phyloP scores from a whole-genome alignment of 768 basidiomycete genomes.

The Saitozyma podzolica region DNA sequence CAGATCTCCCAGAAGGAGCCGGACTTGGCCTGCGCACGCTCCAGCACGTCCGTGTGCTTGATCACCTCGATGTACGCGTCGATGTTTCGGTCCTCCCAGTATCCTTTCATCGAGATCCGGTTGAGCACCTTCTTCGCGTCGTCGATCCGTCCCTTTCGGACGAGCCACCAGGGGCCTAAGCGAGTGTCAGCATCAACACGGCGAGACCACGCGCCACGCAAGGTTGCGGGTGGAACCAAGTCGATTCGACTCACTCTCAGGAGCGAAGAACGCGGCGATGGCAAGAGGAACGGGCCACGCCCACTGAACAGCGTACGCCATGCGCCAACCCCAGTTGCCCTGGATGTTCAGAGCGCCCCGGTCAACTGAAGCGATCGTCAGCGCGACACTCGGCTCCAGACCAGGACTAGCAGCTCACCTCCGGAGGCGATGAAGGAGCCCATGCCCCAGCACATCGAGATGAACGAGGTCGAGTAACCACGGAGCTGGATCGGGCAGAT shows the following conservation, averaged over 20 bases:
- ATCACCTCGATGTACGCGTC: slow-evolving; percentile 18
- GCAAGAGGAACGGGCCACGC: slow-evolving; percentile 30
- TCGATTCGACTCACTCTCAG: slow-evolving; percentile 14
- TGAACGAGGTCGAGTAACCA: slow-evolving; percentile 42
- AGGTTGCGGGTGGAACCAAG: too few relatives aligned
- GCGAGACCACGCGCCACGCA: slow-evolving; percentile 36
- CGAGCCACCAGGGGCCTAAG: slow-evolving; percentile 49
- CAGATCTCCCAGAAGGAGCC: slow-evolving; percentile 14
- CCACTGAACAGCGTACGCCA: slow-evolving; percentile 27
- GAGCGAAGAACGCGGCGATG: slow-evolving; percentile 20
- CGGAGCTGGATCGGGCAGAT: slow-evolving; percentile 50
- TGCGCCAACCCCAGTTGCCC: slow-evolving; percentile 21
- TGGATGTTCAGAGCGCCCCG: slow-evolving; percentile 19
- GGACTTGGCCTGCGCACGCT: slow-evolving; percentile 5
- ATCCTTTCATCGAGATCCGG: slow-evolving; percentile 9
- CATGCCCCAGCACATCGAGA: slow-evolving; percentile 48
- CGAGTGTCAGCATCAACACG: slow-evolving; percentile 9
- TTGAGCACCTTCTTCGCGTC: slow-evolving; percentile 24
- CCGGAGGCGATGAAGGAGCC: slow-evolving; percentile 30
- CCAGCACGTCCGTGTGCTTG: slow-evolving; percentile 17
- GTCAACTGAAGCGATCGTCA: slow-evolving; percentile 9
- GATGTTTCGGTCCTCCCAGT: slow-evolving; percentile 13
- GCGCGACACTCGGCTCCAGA: slow-evolving; percentile 35
- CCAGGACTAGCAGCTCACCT: slow-evolving; percentile 12
- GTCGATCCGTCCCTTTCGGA: slow-evolving; percentile 41